Evolutionary conservation across 768 basidiomycete genomes (phyloP).

Genomic region (Dioszegia hungarica): DNA sequence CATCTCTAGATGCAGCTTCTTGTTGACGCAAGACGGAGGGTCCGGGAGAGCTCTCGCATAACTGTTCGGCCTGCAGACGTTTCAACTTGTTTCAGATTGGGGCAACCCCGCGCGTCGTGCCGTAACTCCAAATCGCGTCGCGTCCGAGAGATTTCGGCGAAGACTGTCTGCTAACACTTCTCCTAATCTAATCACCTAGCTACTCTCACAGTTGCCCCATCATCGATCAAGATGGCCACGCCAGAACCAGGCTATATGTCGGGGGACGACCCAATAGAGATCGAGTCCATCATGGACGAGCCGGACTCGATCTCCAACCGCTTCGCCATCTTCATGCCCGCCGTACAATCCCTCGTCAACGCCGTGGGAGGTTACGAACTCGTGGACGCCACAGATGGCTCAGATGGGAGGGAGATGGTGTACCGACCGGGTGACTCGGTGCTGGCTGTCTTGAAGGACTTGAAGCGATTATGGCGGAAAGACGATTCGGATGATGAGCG

Average conservation of each 20-base stretch:
- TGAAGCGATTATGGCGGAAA: constrained; percentile 92
- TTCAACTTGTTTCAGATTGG: no score
- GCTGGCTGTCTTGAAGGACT: constrained; percentile 62
- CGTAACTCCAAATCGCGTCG: neutral
- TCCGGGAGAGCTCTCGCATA: no score
- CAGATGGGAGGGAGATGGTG: constrained; percentile 31
- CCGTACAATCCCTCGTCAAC: constrained; percentile 45
- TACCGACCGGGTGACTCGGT: constrained; percentile 50
- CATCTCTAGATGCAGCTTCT: no score
- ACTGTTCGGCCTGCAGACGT: no score
- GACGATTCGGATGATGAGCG: constrained; percentile 97
- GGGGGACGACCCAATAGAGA: constrained; percentile 1
- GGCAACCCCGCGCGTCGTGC: no score
- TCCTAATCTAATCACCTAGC: no score
- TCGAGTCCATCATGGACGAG: neutral
- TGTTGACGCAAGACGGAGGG: no score
- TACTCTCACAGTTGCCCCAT: no score
- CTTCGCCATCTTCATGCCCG: constrained; percentile 44
- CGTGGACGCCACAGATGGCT: constrained; percentile 11
- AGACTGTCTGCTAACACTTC: no score
- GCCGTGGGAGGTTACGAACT: constrained; percentile 50
- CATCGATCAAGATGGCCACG: neutral
- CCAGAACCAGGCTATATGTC: neutral
- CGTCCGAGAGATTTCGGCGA: neutral
- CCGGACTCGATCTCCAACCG: constrained; percentile 27